Conservation (phyloP, 2,329 filamentous ascomycete genomes). For the Stachybotrys chlorohalonatus region DNA sequence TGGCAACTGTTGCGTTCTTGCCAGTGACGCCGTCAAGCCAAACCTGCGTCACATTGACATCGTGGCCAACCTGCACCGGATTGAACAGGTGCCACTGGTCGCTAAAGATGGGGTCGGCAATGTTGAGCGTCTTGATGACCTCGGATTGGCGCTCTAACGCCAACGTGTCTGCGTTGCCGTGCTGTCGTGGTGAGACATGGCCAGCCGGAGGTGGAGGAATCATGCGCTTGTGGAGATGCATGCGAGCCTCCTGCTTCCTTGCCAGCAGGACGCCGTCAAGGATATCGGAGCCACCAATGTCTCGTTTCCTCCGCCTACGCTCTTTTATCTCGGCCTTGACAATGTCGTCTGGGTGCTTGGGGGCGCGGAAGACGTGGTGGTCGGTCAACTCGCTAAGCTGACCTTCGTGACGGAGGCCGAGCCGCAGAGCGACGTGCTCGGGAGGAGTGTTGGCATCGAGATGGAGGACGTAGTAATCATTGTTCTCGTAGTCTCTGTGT, state of each 20-base stretch:
- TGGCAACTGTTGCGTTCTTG: constrained; percentile 79
- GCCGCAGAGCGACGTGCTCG: constrained; percentile 55
- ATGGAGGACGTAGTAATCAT: constrained; percentile 92
- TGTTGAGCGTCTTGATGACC: constrained; percentile 59
- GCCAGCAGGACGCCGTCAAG: constrained; percentile 70
- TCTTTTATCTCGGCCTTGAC: constrained; percentile 45
- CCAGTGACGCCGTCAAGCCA: constrained; percentile 91
- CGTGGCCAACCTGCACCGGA: constrained; percentile 68
- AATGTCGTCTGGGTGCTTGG: constrained; percentile 51
- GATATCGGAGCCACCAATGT: constrained; percentile 40
- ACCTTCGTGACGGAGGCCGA: constrained; percentile 73
- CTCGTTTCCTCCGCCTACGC: constrained; percentile 54
- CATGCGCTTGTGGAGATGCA: constrained; percentile 43
- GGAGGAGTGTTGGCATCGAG: constrained; percentile 59
- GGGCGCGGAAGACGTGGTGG: constrained; percentile 80
- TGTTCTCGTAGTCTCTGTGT: constrained; percentile 62
- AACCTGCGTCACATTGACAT: constrained; percentile 91
- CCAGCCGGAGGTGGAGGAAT: constrained; percentile 29
- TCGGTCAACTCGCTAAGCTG: constrained; percentile 66
- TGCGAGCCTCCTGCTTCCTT: constrained; percentile 57
- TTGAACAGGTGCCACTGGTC: constrained; percentile 97
- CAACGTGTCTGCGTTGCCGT: constrained; percentile 14
- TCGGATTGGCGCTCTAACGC: constrained; percentile 49
- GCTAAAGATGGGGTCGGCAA: constrained; percentile 81
- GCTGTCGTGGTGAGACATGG: constrained; percentile 8